A percentile compares a stretch with the other conserved stretches of the same genome.
Evolutionary conservation across 1,139 yeast species (phyloP).

Genomic region (Suhomyces coccinellae): DNA sequence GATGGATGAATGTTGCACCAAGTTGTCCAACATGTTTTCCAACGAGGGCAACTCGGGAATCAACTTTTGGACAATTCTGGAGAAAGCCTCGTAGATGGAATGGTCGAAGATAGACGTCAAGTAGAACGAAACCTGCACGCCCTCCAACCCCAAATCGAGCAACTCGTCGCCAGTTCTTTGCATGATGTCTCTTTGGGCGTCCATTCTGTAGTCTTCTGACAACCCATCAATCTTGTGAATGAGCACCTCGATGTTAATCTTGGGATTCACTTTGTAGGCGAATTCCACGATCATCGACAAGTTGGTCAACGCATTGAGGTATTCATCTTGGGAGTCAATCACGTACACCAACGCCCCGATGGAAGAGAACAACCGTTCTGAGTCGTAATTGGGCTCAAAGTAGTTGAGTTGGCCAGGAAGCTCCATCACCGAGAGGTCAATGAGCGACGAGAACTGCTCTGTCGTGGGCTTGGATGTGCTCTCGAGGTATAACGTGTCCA

Average conservation of each 20-base stretch:
- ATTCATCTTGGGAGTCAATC: slow-evolving; percentile 93
- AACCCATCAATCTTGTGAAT: slow-evolving; percentile 95
- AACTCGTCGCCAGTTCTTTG: slow-evolving; percentile 94
- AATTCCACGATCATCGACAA: slow-evolving; percentile 85
- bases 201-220: slow-evolving; percentile 88
- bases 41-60: slow-evolving; percentile 86
- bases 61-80: slow-evolving; percentile 86
- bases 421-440: slow-evolving; percentile 91
- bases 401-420: slow-evolving; percentile 92
- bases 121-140: slow-evolving; percentile 88
- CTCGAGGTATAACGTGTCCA: slow-evolving; percentile 87
- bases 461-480: slow-evolving; percentile 87
- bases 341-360: slow-evolving; percentile 95
- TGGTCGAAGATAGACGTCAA: slow-evolving; percentile 93
- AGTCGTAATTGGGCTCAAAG: slow-evolving; percentile 82
- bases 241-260: slow-evolving; percentile 84
- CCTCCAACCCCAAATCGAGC: slow-evolving; percentile 84
- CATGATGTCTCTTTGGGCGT: slow-evolving; percentile 95
- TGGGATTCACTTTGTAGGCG: slow-evolving; percentile 84
- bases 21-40: slow-evolving; percentile 83
- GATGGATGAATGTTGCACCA: slow-evolving; percentile 85
- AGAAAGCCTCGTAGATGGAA: slow-evolving; percentile 92
- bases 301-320: slow-evolving; percentile 85
- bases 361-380: slow-evolving; percentile 71
- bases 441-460: slow-evolving; percentile 73